A percentile compares a stretch with the other conserved stretches of the same genome.
Conservation (phyloP, 805 yeast genomes). For the Cyberlindnera sargentensis region DNA sequence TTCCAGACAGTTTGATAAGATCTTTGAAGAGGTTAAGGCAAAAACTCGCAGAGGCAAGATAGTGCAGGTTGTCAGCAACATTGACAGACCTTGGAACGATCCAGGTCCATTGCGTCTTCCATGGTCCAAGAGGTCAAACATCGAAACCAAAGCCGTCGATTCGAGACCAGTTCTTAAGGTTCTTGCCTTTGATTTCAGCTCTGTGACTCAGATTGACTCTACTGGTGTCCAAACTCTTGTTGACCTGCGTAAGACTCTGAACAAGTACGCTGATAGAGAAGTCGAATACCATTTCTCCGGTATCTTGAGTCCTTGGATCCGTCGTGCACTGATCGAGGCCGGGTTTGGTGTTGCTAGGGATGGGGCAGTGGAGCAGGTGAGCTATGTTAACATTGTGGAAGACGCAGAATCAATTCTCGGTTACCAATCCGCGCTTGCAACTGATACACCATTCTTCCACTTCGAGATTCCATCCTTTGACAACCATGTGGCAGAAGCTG, state of each 20-base stretch:
- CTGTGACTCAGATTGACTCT: conserved; percentile 68
- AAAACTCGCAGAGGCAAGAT: conserved; percentile 54
- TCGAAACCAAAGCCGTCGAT: conserved; percentile 28
- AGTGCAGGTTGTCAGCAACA: conserved; percentile 25
- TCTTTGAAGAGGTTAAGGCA: conserved; percentile 59
- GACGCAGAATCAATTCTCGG: conserved; percentile 24
- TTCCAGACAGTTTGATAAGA: conserved; percentile 61
- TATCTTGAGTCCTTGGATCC: conserved; percentile 78
- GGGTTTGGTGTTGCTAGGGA: conserved; percentile 71
- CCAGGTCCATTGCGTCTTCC: conserved; percentile 52
- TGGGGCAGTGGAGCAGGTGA: conserved; percentile 26
- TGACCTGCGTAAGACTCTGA: conserved; percentile 67
- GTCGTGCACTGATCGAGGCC: conserved; percentile 63
- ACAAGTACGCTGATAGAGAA: conserved; percentile 69
- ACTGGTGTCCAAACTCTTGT: conserved; percentile 74
- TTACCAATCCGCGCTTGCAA: conserved; percentile 49
- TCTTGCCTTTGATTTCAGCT: conserved; percentile 74
- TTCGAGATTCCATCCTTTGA: conserved; percentile 56
- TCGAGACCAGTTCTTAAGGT: conserved; percentile 62
- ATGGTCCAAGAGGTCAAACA: conserved; percentile 19
- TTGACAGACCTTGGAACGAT: conserved; percentile 85
- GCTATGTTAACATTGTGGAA: conserved; percentile 18
- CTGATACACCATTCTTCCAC: conserved; percentile 72
- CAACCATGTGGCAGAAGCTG: conserved; percentile 1
- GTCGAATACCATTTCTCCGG: conserved; percentile 90